Evolutionary conservation across 2,329 filamentous ascomycete species (phyloP), one percentile per base, ranked within the genome.

Genomic region (Cordyceps javanica): DNA sequence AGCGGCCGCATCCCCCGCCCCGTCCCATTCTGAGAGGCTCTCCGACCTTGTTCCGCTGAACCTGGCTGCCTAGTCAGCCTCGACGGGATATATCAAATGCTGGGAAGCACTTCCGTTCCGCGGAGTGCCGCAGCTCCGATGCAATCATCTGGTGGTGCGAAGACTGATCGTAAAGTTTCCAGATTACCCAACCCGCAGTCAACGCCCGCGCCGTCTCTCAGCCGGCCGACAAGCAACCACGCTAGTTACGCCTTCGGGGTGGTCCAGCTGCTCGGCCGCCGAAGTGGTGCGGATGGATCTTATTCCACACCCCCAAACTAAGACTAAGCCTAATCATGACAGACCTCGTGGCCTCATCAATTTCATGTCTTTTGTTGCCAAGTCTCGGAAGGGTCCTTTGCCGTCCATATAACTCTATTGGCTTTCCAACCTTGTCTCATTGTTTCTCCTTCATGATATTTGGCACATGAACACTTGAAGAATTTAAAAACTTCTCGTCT

Each of bases 221-320:
- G 36, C 30, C 39, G 41, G 28, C 52, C 52, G 30, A 44, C 50
- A 26, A 53, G 28, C 19, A 14, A 26, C 48, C 41, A 55, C 52
- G 39, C 52, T 55, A 55, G 11, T 11, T 45, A 19, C 54, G 45
- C 45, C 54, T 57, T 50, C 54, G 45, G 54, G 36, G 45, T 44
- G 54, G 54, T 57, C 36, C 54, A 50, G 28, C 54, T 36, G 28
- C 45, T 57, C 54, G 54, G 54, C 54, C 13, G 25, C 54, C 54
- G 54, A 57, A 57, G 36, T 25, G 25, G 54, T 57, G 54, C 54
- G 54, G 45, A 57, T 57, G 54, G 54, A 57, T 57, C 54, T 54
- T 30, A 56, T 57, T 26, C 54, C 54, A 57, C 45, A 42, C 54
- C 54, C 45, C 45, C 45, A 50, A 28, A 34, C 50, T 32, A 44